Evolutionary conservation across 2,329 filamentous ascomycete genomes (phyloP).

Genomic region (Botrytis fabae): DNA sequence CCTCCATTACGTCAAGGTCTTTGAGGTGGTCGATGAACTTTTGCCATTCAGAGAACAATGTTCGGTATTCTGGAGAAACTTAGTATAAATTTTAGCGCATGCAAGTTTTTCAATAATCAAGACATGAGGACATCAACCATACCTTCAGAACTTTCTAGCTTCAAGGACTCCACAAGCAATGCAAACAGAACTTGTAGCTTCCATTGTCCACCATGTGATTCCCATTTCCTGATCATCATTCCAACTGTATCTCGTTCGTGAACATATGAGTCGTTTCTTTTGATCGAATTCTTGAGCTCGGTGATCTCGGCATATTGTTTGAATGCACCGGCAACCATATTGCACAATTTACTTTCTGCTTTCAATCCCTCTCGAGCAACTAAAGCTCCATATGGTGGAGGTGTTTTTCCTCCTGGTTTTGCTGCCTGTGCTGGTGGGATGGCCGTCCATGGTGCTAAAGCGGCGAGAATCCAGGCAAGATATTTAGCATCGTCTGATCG

Average conservation of each 20-base stretch:
- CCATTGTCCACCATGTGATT: conserved; percentile 64
- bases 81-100: background rate
- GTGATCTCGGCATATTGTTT: conserved; percentile 65
- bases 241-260: conserved; percentile 64
- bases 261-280: conserved; percentile 48
- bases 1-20: conserved; percentile 57
- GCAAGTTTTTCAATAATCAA: background rate
- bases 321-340: conserved; percentile 65
- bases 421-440: conserved; percentile 46
- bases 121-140: background rate
- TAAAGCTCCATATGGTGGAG: conserved; percentile 59
- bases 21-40: conserved; percentile 56
- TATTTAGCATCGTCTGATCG: conserved; percentile 65
- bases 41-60: conserved; percentile 54
- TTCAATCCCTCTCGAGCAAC: conserved; percentile 78
- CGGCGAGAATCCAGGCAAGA: conserved; percentile 73
- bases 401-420: conserved; percentile 48
- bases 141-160: conserved; percentile 36
- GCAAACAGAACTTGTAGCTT: conserved; percentile 68
- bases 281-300: conserved; percentile 56
- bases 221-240: conserved; percentile 74
- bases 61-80: conserved; percentile 34
- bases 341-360: conserved; percentile 71
- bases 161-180: conserved; percentile 62
- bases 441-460: conserved; percentile 72